Base-by-base conservation (phyloP, 768 basidiomycete species). In the Trametes cubensis region DNA sequence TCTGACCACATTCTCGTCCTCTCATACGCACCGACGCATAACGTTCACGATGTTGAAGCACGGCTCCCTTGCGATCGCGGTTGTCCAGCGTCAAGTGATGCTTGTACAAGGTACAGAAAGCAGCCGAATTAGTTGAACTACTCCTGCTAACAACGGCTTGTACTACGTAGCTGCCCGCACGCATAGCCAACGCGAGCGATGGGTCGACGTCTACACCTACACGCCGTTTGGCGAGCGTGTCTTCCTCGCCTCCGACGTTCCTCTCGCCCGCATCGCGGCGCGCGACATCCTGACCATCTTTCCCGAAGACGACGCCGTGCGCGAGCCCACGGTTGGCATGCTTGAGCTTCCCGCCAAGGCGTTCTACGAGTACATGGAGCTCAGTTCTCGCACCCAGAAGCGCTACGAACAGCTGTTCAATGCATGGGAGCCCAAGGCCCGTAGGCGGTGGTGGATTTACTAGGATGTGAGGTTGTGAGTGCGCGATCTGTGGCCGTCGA, bases 41-140 rank as follows among this genome's bases (percentile, higher is more conserved):
- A 23, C 49, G n/a, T 30, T 34, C 44, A 23, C 23, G 17, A 69
- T 69, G 67, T 58, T 71, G 65, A 62, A 66, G 46, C 62, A 83
- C 70, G 85, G 88, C 54, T 80, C 83, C 42, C 75, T 89, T 61
- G 89, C 87, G 54, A 81, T 90, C 59, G 89, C 89, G 21, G 69
- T 89, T 60, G 85, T 90, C 48, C 84, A 85, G 65, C 84, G 82
- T 67, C 83, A 85, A 70, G 84, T 90, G 38, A 83, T 82, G 79
- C 71, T 90, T 62, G 84, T 89, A 25, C 85, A 87, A 83, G 83
- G 89, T 87, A 67, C 59, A 73, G 14, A 17, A 2, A 11, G 4
- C 23, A 21, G 23, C 13, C 26, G 8, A 6, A 26, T 48, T 6
- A 7, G 25, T 15, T 14, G 11, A 3, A 40, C 11, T 4, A n/a